Evolutionary conservation across 2,329 filamentous ascomycete genomes (phyloP).

Genomic region (Daldinia sp.): DNA sequence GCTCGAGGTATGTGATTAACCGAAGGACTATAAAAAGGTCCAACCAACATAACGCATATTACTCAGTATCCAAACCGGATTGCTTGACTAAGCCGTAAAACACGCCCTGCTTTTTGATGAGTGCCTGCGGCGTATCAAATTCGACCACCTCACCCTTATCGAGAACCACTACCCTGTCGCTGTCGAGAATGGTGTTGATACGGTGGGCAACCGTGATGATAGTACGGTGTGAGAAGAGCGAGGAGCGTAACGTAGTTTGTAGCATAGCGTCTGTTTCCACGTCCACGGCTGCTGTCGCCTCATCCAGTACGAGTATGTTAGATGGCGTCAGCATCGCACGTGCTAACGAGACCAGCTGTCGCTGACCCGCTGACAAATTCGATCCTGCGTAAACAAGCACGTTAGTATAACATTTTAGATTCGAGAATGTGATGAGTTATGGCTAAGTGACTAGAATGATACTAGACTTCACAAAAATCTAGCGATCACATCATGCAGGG

Average conservation of each 20-base stretch:
- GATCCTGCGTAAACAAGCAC: conserved; percentile 67
- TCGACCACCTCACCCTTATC: conserved; percentile 90
- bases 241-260: conserved; percentile 68
- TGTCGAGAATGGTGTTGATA: conserved; percentile 94
- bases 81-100: conserved; percentile 95
- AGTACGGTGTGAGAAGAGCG: conserved; percentile 84
- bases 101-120: conserved; percentile 77
- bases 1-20: conserved; percentile 12
- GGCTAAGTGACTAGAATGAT: neutral
- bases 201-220: conserved; percentile 99
- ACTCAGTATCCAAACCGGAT: conserved; percentile 73
- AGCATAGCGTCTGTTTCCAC: conserved; percentile 73
- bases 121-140: conserved; percentile 84
- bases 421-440: conserved; percentile 4
- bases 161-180: conserved; percentile 90
- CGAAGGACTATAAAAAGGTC: conserved; percentile 7
- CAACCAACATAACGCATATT: conserved; percentile 8
- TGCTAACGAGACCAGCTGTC: conserved; percentile 91
- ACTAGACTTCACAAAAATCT: conserved; percentile 35
- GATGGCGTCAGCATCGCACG: conserved; percentile 93
- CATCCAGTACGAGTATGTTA: conserved; percentile 96
- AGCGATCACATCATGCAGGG: conserved; percentile 51
- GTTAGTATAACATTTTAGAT: conserved; percentile 27
- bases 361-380: conserved; percentile 93
- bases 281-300: conserved; percentile 84